Base-by-base conservation (phyloP, 2,329 filamentous ascomycete genomes). In the Orbilia brochopaga region DNA sequence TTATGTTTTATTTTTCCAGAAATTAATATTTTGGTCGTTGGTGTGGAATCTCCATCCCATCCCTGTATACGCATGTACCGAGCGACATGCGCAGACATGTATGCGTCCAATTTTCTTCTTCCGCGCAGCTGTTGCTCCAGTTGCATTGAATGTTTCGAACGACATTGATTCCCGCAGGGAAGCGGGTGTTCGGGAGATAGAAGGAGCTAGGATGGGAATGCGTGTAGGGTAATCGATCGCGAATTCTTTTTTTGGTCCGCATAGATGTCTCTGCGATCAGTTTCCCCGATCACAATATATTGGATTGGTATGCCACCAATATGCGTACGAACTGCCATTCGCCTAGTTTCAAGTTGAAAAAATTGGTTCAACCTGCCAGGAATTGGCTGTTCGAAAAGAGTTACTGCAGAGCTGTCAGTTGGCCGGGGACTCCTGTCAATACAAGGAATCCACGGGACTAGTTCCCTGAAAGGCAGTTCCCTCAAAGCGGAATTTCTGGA, bases 341-440 rank as follows among this genome's bases (percentile, higher is more conserved):
- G 32, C 44, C 35, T 30, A 72, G 67, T 72, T 72, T 72, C 67
- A 72, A 61, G 60, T 65, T 61, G 67, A 53, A 60, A 55, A 65
- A 56, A 32, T 61, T 72, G 67, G 55, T 72, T 72, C 67, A 72
- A 72, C 67, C 60, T 72, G 67, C 67, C 67, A 54, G 60, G 58
- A 70, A 70, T 70, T 23, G 65, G 52, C 19, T 35, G 24, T 58
- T 60, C 59, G 52, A 52, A 53, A 56, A 30, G 27, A 63, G 59
- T 42, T 63, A 51, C 51, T 63, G 59, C 51, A 63, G n/a, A 54
- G 50, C 59, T 44, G 54, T 21, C 21, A 50, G 54, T 44, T 50
- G 42, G 55, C 60, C 50, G 51, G 62, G 67, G 60, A 54, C 44
- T 56, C 60, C 67, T 51, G 61, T 59, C 37, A 32, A 17, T 56